A percentile compares a stretch with the other conserved stretches of the same genome.
These are phyloP conservation scores for Cladophialophora immunda DNA, from an alignment of 2,329 filamentous ascomycete genomes.

Conservation along the genomic window DNA sequence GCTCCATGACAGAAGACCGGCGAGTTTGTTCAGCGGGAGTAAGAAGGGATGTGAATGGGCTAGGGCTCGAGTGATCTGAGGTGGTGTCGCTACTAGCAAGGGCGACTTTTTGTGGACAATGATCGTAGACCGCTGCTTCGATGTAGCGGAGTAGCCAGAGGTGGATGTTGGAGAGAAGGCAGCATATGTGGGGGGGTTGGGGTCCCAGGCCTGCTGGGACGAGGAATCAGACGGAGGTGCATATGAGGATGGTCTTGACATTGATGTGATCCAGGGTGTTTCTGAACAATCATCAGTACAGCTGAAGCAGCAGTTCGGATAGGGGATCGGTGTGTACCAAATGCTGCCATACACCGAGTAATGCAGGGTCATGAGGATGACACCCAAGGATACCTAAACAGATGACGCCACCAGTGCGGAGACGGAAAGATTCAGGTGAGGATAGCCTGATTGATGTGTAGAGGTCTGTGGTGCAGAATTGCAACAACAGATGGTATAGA, in stretches of 20 bases:
- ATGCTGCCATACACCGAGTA: constrained; percentile 60
- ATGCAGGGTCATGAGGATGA: constrained; percentile 28
- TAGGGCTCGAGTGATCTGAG: constrained; percentile 90
- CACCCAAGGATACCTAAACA: background rate
- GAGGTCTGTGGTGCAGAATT: background rate
- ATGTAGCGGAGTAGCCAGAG: constrained; percentile 71
- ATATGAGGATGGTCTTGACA: constrained; percentile 55
- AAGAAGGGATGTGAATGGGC: constrained; percentile 97
- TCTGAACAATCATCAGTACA: constrained; percentile 45
- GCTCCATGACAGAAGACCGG: constrained; percentile 90
- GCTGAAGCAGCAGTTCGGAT: constrained; percentile 11
- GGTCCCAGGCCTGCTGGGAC: constrained; percentile 50
- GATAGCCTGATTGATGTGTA: constrained; percentile 11
- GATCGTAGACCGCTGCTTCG: constrained; percentile 85
- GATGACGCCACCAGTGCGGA: constrained; percentile 21
- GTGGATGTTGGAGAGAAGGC: constrained; percentile 87
- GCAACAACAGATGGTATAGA: constrained; percentile 2
- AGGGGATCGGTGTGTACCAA: constrained; percentile 44
- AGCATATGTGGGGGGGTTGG: constrained; percentile 77
- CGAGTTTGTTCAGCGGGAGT: constrained; percentile 83
- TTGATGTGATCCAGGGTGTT: constrained; percentile 64
- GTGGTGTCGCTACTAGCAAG: constrained; percentile 88
- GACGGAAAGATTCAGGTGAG: constrained; percentile 18
- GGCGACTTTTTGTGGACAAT: constrained; percentile 97
- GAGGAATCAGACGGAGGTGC: constrained; percentile 50